phyloP scores from a whole-genome alignment of 208 protist genomes.

The Trypanosomatidae sp. region DNA sequence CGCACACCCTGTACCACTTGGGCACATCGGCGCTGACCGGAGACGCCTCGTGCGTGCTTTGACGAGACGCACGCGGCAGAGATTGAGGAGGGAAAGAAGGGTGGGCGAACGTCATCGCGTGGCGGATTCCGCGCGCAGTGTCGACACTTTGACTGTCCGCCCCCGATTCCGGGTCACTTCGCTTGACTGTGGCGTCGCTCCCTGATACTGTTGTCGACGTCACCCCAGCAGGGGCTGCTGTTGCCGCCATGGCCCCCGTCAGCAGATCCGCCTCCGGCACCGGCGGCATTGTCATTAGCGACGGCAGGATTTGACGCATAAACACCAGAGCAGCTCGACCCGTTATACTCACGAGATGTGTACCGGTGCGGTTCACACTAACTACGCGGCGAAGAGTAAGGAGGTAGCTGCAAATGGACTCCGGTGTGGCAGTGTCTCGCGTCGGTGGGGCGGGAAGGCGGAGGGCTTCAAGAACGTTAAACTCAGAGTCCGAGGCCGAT shows the following conservation, averaged over 20 bases:
- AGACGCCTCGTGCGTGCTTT: not conserved
- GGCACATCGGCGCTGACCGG: not conserved
- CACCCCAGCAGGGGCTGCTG: not conserved
- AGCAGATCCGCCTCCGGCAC: conserved; percentile 1
- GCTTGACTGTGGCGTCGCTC: too few relatives aligned
- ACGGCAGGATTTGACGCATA: not conserved
- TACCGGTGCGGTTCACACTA: not conserved
- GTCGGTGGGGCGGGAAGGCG: conserved; percentile 5
- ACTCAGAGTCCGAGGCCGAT: too few relatives aligned
- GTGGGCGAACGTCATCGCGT: not conserved
- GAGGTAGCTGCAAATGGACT: conserved; percentile 10
- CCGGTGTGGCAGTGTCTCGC: not conserved
- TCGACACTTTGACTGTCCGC: not conserved
- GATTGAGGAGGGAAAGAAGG: not conserved
- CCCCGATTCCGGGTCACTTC: not conserved
- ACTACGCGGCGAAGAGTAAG: conserved; percentile 2
- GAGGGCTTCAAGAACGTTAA: not conserved
- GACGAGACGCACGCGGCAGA: not conserved
- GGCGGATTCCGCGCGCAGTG: not conserved
- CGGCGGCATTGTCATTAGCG: conserved; percentile 5
- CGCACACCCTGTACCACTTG: not conserved
- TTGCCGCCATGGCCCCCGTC: not conserved
- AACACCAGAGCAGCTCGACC: not conserved
- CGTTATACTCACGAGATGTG: not conserved
- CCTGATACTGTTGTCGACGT: not conserved